These are phyloP conservation scores for Parasitella parasitica DNA, from an alignment of 371 early-diverging fungal species.

Conservation along the genomic window DNA sequence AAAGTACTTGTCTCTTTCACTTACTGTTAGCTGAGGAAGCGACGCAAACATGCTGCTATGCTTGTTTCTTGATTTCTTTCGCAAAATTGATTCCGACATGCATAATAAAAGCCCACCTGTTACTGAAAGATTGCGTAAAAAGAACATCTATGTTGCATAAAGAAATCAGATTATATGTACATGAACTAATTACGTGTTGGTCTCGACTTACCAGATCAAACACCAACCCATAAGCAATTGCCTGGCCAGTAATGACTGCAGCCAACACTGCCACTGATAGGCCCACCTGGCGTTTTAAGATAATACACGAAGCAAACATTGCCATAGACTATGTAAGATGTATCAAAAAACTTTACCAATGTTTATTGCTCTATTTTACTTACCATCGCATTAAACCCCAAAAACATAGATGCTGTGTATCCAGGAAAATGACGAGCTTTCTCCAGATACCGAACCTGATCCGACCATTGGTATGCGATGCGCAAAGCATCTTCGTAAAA, in stretches of 20 bases:
- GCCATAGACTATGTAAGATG: slow-evolving; percentile 60
- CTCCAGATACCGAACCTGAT: slow-evolving; percentile 28
- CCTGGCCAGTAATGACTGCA: slow-evolving; percentile 74
- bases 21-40: slow-evolving; percentile 77
- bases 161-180: too few relatives aligned
- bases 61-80: slow-evolving; percentile 26
- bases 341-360: not conserved
- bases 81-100: slow-evolving; percentile 66
- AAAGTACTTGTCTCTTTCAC: slow-evolving; percentile 78
- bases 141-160: slow-evolving; percentile 52
- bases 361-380: not conserved
- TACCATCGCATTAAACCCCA: slow-evolving; percentile 67
- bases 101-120: slow-evolving; percentile 90
- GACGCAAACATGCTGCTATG: slow-evolving; percentile 68
- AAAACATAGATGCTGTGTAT: slow-evolving; percentile 6
- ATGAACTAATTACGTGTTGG: not conserved
- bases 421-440: slow-evolving; percentile 21
- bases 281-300: slow-evolving; percentile 73
- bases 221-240: slow-evolving; percentile 87
- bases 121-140: slow-evolving; percentile 87
- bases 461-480: slow-evolving; percentile 31
- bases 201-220: slow-evolving; percentile 64
- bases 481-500: slow-evolving; percentile 43
- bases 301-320: slow-evolving; percentile 71
- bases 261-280: slow-evolving; percentile 74